These are phyloP conservation scores for Plasmodium chabaudi DNA, from an alignment of 169 alveolate species.

Conservation along the genomic window DNA sequence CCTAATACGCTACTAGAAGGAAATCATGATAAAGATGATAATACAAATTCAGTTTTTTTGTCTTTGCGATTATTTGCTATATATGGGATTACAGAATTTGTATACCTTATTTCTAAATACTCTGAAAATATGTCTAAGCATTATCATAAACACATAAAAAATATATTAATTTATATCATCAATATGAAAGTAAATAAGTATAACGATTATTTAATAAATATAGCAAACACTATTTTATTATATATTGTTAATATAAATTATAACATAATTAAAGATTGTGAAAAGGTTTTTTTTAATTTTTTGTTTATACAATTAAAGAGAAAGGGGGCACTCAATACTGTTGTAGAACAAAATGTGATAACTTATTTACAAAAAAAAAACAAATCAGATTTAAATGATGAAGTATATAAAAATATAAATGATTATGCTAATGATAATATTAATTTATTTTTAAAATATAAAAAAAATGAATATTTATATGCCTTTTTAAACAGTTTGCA, in stretches of 20 bases:
- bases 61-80: neutral
- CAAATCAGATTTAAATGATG: constrained; percentile 29
- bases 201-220: constrained; percentile 3
- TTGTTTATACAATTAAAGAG: constrained; percentile 52
- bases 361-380: constrained; percentile 61
- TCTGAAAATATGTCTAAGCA: neutral
- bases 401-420: constrained; percentile 37
- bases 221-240: constrained; percentile 18
- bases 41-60: constrained; percentile 2
- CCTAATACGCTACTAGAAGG: neutral
- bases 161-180: constrained; percentile 2
- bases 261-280: constrained; percentile 42
- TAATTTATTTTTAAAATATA: constrained; percentile 59
- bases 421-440: constrained; percentile 54
- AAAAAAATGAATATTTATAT: constrained; percentile 56
- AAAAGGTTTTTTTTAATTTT: constrained; percentile 52
- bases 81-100: constrained; percentile 15
- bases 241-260: constrained; percentile 16
- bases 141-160: constrained; percentile 27
- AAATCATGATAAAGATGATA: constrained; percentile 1
- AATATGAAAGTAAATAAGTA: constrained; percentile 6
- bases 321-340: neutral
- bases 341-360: constrained; percentile 10
- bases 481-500: constrained; percentile 31
- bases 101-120: constrained; percentile 14